Evolutionary conservation across 2,329 filamentous ascomycete genomes (phyloP).

Genomic region (Fusarium irregulare): DNA sequence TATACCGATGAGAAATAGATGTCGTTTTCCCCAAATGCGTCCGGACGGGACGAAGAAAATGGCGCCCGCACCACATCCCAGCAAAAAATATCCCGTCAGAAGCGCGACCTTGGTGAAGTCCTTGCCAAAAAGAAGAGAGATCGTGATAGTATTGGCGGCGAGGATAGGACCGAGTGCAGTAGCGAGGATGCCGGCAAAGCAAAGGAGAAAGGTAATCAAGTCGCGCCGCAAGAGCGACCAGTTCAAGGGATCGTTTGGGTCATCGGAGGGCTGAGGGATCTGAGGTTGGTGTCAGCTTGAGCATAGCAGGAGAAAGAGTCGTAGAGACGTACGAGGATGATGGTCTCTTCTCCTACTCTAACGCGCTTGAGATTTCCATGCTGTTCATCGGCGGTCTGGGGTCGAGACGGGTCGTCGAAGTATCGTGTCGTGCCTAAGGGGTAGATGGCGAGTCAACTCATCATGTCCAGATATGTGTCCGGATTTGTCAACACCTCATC

Average conservation of each 20-base stretch:
- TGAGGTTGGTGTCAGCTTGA: conserved; percentile 41
- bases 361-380: conserved; percentile 76
- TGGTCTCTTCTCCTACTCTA: conserved; percentile 70
- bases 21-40: conserved; percentile 91
- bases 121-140: conserved; percentile 73
- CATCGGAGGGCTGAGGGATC: conserved; percentile 86
- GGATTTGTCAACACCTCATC: neutral
- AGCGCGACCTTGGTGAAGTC: conserved; percentile 82
- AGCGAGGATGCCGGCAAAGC: conserved; percentile 82
- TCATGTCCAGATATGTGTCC: conserved; percentile 7
- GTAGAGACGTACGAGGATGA: conserved; percentile 78
- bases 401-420: conserved; percentile 67
- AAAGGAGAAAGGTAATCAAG: conserved; percentile 81
- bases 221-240: conserved; percentile 92
- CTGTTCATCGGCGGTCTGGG: conserved; percentile 56
- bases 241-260: conserved; percentile 86
- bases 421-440: conserved; percentile 70
- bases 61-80: conserved; percentile 83
- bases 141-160: conserved; percentile 85
- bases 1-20: conserved; percentile 84
- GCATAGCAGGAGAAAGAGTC: neutral
- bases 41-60: conserved; percentile 89
- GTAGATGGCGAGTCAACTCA: conserved; percentile 25
- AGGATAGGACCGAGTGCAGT: conserved; percentile 87
- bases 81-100: conserved; percentile 87